Evolutionary conservation across 2,329 filamentous ascomycete species (phyloP), one percentile per base, ranked within the genome.

Genomic region (Hymenoscyphus infarciens): DNA sequence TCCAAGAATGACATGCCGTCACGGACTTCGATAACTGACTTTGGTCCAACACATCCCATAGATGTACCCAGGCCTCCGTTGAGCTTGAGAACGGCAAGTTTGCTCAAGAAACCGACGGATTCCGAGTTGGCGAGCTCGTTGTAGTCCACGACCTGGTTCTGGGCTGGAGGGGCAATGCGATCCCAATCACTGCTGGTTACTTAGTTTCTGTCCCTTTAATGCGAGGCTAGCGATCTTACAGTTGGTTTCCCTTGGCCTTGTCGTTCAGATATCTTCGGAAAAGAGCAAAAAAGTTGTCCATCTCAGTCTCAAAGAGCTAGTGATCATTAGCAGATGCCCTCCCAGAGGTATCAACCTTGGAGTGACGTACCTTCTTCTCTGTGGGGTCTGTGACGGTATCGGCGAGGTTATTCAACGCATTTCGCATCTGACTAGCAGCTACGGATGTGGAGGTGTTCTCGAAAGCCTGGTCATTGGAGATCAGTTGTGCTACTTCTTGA

Each of bases 1-100:
- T 99, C 95, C 71, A 99, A 86, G 88, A 99, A 99, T 73, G 95
- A 99, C 95, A 98, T 99, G 86, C 95, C 95, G 74, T 99, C 95
- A 80, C 95, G 92, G 76, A 99, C 95, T 79, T 99, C 95, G 73
- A 99, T 99, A 75, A 99, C 95, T 56, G 95, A 99, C 85, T 99
- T 99, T 80, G 95, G 95, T 68, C 95, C 95, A 73, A 99, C 95
- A 74, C 95, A 99, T 75, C 95, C 95, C 95, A 99, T 99, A 61
- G 95, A 99, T 72, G 95, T 99, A 86, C 95, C 95, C 58, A 99
- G 88, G 83, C 95, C 95, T 84, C 95, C 95, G 75, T 99, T 99
- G 75, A 99, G 90, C 89, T 99, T 99, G 77, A 99, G 87, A 57
- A 99, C 95, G 53, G 95, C 95, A 66, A 99, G 86, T 83, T 99